Evolutionary conservation across 2,329 filamentous ascomycete genomes (phyloP).

Genomic region (Diplodia seriata): DNA sequence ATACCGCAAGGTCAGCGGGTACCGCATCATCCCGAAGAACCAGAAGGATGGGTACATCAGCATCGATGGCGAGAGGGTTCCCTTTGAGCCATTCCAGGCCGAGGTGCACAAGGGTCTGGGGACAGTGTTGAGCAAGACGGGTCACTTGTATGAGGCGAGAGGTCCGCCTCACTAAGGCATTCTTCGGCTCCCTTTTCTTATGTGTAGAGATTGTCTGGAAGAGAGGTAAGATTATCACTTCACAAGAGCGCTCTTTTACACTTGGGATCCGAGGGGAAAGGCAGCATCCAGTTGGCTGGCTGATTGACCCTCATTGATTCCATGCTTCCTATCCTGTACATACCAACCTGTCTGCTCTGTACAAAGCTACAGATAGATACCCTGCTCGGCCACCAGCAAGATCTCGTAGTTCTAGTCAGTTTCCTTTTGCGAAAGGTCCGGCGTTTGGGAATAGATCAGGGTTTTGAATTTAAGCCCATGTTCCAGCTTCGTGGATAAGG

Average conservation of each 20-base stretch:
- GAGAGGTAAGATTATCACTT: not conserved
- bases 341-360: slow-evolving; percentile 2
- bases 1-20: slow-evolving; percentile 87
- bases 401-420: slow-evolving; percentile 6
- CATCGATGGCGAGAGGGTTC: slow-evolving; percentile 87
- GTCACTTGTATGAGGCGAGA: slow-evolving; percentile 70
- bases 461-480: not conserved
- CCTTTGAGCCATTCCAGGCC: slow-evolving; percentile 88
- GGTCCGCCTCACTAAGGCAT: slow-evolving; percentile 4
- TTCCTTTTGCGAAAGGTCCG: not conserved
- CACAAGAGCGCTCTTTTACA: not conserved
- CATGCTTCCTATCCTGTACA: not conserved
- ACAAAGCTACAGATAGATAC: slow-evolving; percentile 26
- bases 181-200: not conserved
- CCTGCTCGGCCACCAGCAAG: slow-evolving; percentile 2
- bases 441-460: not conserved
- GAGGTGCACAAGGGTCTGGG: slow-evolving; percentile 86
- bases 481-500: not conserved
- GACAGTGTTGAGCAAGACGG: slow-evolving; percentile 80
- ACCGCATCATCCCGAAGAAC: slow-evolving; percentile 78
- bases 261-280: not conserved
- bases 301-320: not conserved
- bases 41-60: slow-evolving; percentile 83
- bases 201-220: not conserved
- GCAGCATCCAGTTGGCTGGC: not conserved